A percentile compares a stretch with the other conserved stretches of the same genome.
Evolutionary conservation across 257 asterid genomes (phyloP).

Genomic region (Jacaranda mimosifolia): DNA sequence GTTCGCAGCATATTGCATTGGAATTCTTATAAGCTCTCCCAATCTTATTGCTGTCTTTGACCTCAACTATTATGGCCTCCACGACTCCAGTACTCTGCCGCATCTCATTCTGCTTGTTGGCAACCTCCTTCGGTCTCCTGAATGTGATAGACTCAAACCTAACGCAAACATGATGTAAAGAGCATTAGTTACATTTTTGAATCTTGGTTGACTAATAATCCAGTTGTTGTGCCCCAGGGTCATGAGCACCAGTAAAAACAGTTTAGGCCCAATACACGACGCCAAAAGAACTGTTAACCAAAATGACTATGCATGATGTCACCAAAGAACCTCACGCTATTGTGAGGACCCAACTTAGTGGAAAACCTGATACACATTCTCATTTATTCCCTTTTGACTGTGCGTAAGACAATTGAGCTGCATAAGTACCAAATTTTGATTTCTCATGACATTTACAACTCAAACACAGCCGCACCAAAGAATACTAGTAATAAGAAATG

Average conservation of each 20-base stretch:
- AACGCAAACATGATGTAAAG: constrained; percentile 36
- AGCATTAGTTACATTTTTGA: not conserved
- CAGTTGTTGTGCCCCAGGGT: not conserved
- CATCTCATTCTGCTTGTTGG: constrained; percentile 82
- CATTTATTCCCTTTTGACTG: constrained; percentile 15
- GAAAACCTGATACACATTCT: constrained; percentile 9
- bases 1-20: constrained; percentile 88
- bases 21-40: constrained; percentile 77
- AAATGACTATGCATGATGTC: not conserved
- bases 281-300: not conserved
- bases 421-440: constrained; percentile 1
- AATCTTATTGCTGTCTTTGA: constrained; percentile 88
- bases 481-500: not conserved
- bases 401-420: constrained; percentile 8
- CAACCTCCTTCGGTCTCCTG: constrained; percentile 76
- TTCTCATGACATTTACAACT: constrained; percentile 6
- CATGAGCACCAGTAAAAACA: not conserved
- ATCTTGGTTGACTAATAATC: not conserved
- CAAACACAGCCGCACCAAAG: not conserved
- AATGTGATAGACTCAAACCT: constrained; percentile 92
- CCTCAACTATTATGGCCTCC: constrained; percentile 91
- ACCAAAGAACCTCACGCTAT: constrained; percentile 5
- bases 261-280: not conserved
- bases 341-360: not conserved
- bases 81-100: constrained; percentile 89